Evolutionary conservation across 768 basidiomycete species (phyloP), one percentile per base, ranked within the genome.

Genomic region (Lentinula guzmanii): DNA sequence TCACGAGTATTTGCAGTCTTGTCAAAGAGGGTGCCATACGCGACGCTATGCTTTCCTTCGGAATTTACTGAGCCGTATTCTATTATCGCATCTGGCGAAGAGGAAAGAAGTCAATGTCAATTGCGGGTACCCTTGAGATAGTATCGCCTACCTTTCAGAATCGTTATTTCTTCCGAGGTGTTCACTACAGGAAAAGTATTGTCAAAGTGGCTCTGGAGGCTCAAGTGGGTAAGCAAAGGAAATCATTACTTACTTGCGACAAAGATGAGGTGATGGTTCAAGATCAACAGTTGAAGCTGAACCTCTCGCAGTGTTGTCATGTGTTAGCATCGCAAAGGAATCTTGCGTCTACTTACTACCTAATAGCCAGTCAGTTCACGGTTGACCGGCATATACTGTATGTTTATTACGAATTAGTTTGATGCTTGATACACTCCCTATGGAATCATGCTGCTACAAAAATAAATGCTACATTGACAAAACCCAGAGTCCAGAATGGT

Each of bases 1-100:
- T 61, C 60, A 82, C 79, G 67, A 24, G 77, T 77, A 62, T 82
- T 72, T 1, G 75, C 78, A 10, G 80, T 82, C 68, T 81, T 78
- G 37, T 79, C 75, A 60, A 80, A 81, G 16, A 81, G 65, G 24
- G 79, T 62, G 0, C 80, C 79, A 59, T 82, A 80, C 0, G 79
- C 57, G 5, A 77, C 68, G 41, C 69, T 74, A 46, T 66, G 71
- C 16, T 69, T 69, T 9, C 80, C 79, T 59, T 79, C 76, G 43
- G 69, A 64, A 43, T 77, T 76, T 42, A 65, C 54, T 1, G 75
- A 67, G 3, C 79, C 80, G 61, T 74, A 69, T 55, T 78, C 74
- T 63, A 79, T 77, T 64, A 81, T 79, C 6, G 79, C 76, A 46
- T 76, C 80, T 68, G 18, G 24, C 24, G 15, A 34, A 28, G n/a